Evolutionary conservation across 2,329 filamentous ascomycete species (phyloP), one percentile per base, ranked within the genome.

Genomic region (Pseudonectria buxi): DNA sequence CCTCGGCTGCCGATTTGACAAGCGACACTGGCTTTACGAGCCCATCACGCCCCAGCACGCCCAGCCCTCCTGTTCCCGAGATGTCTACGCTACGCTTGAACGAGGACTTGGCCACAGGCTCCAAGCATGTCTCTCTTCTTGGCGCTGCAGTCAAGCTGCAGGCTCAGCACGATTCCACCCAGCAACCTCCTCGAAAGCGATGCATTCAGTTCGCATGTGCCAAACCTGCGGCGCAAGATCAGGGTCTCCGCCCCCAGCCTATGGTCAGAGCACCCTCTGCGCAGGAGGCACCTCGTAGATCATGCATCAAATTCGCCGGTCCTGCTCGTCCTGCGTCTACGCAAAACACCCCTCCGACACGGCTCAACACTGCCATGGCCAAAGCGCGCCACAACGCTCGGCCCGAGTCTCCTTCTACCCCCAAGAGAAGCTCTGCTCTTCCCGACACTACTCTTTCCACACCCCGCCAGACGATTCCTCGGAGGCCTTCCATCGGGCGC

Each of bases 11-110:
- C 26, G 90, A 95, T 46, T 71, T 96, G 38, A 95, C 88, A n/a
- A 95, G 89, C 61, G 92, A 95, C 54, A 92, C 86, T 39, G 89
- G 86, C 40, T 67, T 94, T 40, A 94, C 89, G 13, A 95, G 87
- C 53, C 88, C 90, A 28, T 83, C 86, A n/a, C 74, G 87, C 37
- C 86, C 86, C 25, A 87, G 78, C 58, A 90, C 87, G 0, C 87
- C 89, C 1, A 96, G 90, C 55, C 90, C 92, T 13, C 87, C 87
- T n/a, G 69, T 82, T 3, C 78, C 79, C 4, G 71, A 79, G 13
- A 67, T 76, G 34, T 63, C 67, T 14, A 67, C 71, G 36, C 56
- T 64, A 7, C 64, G 61, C 16, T 45, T 72, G 24, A 56, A 63
- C 28, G 41, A 61, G 40, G 53, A 58, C 33, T 29, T 55, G 30